phyloP scores from a whole-genome alignment of 371 early-diverging fungal genomes.

The Umbelopsis sp. region DNA sequence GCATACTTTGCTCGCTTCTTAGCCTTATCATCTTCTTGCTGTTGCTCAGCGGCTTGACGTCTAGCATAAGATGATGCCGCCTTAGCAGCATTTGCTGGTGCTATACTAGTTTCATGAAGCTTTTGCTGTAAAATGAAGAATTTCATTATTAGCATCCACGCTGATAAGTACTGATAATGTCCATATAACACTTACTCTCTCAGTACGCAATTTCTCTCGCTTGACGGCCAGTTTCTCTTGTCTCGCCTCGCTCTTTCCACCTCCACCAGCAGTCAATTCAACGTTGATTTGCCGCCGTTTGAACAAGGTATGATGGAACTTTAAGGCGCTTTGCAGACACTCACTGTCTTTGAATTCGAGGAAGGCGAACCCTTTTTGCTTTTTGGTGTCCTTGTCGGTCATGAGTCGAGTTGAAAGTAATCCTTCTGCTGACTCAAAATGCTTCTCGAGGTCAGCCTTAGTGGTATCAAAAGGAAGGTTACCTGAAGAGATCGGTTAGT shows the following conservation, averaged over 20 bases:
- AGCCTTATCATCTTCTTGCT: constrained; percentile 13
- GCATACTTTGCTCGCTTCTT: constrained; percentile 11
- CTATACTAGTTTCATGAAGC: constrained; percentile 30
- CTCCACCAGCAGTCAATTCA: constrained; percentile 83
- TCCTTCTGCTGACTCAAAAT: constrained; percentile 62
- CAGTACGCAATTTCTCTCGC: constrained; percentile 67
- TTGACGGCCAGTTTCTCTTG: constrained; percentile 67
- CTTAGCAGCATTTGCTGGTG: constrained; percentile 18
- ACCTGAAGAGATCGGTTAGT: constrained; percentile 35
- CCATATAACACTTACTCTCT: constrained; percentile 57
- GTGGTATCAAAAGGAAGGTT: constrained; percentile 72
- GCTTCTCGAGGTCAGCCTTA: constrained; percentile 64
- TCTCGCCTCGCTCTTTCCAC: constrained; percentile 70
- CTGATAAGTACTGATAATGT: not conserved
- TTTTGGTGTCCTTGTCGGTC: constrained; percentile 74
- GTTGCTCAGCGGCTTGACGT: constrained; percentile 3
- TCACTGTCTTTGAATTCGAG: constrained; percentile 62
- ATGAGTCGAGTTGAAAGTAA: constrained; percentile 68
- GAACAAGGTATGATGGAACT: constrained; percentile 70
- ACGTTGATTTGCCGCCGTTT: constrained; percentile 75
- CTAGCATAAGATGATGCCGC: constrained; percentile 19
- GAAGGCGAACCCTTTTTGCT: constrained; percentile 81
- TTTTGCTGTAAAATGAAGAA: constrained; percentile 27
- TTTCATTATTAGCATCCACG: not conserved
- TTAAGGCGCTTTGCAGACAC: constrained; percentile 58